Evolutionary conservation across 441 rosid genomes (phyloP), one percentile per base, ranked within the genome.

Genomic region (Pelargonium myrrhifolium): DNA sequence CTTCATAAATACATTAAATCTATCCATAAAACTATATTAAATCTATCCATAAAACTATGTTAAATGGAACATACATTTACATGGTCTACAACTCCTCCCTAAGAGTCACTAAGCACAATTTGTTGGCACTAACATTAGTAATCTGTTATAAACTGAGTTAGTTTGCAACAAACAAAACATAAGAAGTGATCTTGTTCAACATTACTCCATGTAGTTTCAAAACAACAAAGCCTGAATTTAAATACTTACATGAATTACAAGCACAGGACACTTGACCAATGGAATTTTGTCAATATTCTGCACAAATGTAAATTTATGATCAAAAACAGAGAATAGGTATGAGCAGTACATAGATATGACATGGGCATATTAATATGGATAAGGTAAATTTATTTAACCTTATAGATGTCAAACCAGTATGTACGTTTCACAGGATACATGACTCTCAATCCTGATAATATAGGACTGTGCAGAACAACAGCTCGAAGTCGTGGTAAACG

Each of bases 261-360:
- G 84, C 74, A 85, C 90, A 6, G 90, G 88, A 76, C 88, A 85
- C 82, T 83, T 82, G 58, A 87, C 90, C 71, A 80, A 47, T 2
- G 84, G 76, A 53, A 87, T 87, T 75, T 85, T 87, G 80, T 85
- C 93, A 71, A 85, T 77, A 77, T 85, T 87, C 93, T 85, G 82
- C 76, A 75, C 9, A 8, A 37, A 68, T 14, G 70, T 31, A 61
- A 74, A 64, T 31, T 69, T 39, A 61, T 42, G 67, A 26, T 51
- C 42, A 43, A 43, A 18, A 15, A 74, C 39, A 65, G 31, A 18
- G 37, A 21, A 6, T 8, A 60, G 9, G 37, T 14, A 21, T n/a
- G 59, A 53, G 35, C 21, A 8, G 56, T 17, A 11, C 22, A 35
- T 17, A 39, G 0, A 42, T 51, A 66, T 56, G n/a, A 28, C 31